These are phyloP conservation scores for Sporothrix mexicana DNA, from an alignment of 2,329 filamentous ascomycete genomes.

Conservation along the genomic window DNA sequence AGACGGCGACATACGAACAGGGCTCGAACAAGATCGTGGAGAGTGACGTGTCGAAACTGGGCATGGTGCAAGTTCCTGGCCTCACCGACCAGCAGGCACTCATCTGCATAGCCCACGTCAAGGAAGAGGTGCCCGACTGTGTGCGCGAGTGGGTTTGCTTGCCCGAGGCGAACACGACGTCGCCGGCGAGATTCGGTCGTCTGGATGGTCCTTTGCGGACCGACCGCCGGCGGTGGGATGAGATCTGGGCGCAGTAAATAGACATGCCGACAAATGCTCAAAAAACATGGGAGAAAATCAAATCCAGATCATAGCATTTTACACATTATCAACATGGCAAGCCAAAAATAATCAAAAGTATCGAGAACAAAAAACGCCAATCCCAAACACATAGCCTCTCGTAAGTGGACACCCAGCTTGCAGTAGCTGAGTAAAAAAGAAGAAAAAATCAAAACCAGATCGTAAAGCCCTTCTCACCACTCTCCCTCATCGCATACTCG, in stretches of 20 bases:
- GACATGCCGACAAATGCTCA: background rate
- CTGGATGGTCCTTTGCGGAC: constrained; percentile 66
- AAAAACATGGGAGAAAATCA: background rate
- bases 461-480: background rate
- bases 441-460: constrained; percentile 16
- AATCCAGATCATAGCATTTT: constrained; percentile 8
- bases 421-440: background rate
- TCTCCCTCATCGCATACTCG: background rate
- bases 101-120: constrained; percentile 89
- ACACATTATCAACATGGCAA: background rate
- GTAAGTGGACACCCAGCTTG: background rate
- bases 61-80: constrained; percentile 61
- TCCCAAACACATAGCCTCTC: constrained; percentile 7
- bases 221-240: constrained; percentile 64
- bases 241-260: constrained; percentile 62
- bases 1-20: constrained; percentile 53
- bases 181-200: constrained; percentile 66
- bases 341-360: constrained; percentile 18
- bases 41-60: constrained; percentile 53
- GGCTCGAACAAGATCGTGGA: constrained; percentile 46
- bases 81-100: constrained; percentile 76
- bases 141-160: constrained; percentile 86
- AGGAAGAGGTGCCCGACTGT: constrained; percentile 85
- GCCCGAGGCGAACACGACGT: constrained; percentile 72
- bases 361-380: constrained; percentile 8